A percentile compares a stretch with the other conserved stretches of the same genome.
Conservation (phyloP, 1,139 yeast species). For the Geotrichum aggregatum region DNA sequence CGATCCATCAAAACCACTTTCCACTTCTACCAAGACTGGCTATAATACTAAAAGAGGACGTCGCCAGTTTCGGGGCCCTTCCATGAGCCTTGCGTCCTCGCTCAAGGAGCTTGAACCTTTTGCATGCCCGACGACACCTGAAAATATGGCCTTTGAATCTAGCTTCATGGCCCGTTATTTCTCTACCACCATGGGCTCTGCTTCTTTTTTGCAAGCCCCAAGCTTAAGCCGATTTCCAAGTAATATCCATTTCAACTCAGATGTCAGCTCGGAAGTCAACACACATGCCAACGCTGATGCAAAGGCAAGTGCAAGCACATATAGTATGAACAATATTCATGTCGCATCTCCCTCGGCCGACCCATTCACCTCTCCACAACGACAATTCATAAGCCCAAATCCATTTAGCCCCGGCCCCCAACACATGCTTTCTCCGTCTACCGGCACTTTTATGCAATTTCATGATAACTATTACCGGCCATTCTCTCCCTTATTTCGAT, state of each 20-base stretch:
- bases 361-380: neutral
- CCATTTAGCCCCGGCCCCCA: too few species aligned
- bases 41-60: neutral
- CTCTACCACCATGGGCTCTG: neutral
- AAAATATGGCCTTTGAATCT: neutral
- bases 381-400: too few species aligned
- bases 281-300: too few species aligned
- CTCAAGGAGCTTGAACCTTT: neutral
- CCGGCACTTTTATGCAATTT: neutral
- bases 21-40: too few species aligned
- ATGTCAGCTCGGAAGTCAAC: too few species aligned
- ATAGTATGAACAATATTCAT: neutral
- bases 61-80: neutral
- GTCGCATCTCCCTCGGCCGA: constrained; percentile 1
- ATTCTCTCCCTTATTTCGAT: neutral
- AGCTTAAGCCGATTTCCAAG: too few species aligned
- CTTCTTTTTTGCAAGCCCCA: neutral
- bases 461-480: neutral
- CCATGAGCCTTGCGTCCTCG: neutral
- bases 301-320: neutral
- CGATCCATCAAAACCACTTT: neutral
- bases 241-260: too few species aligned
- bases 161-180: constrained; percentile 1
- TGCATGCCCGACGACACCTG: neutral
- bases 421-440: neutral